Evolutionary conservation across 306 rosid genomes (phyloP).

Genomic region (Acacia crassicarpa): DNA sequence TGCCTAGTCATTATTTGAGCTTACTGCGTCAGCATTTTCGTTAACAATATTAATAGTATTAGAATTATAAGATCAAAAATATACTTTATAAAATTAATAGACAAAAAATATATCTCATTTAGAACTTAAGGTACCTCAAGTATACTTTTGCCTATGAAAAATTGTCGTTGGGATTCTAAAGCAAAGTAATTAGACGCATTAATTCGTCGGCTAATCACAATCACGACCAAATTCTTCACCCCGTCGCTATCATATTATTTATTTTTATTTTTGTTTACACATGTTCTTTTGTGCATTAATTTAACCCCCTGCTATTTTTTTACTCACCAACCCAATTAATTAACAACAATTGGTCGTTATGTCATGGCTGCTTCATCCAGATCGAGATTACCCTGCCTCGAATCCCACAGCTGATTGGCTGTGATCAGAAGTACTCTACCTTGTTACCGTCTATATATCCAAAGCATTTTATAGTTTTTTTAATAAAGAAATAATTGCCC

Average conservation of each 20-base stretch:
- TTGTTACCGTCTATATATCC: too few relatives aligned
- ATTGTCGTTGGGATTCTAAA: neutral
- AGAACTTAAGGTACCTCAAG: too few relatives aligned
- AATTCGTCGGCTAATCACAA: neutral
- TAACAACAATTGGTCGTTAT: neutral
- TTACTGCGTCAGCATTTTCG: fast-evolving
- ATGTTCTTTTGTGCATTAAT: neutral
- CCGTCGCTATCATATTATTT: neutral
- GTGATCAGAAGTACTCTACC: too few relatives aligned
- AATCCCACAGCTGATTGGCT: too few relatives aligned
- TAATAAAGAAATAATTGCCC: too few relatives aligned
- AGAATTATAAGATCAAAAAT: too few relatives aligned
- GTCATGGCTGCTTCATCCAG: neutral
- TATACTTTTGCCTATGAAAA: too few relatives aligned
- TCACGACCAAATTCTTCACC: neutral
- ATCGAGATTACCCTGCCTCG: neutral
- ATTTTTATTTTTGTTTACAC: neutral
- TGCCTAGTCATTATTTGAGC: too few relatives aligned
- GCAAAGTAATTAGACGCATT: neutral
- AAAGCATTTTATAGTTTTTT: neutral
- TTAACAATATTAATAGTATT: too few relatives aligned
- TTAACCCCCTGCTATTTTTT: neutral
- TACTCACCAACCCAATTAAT: neutral
- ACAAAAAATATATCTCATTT: too few relatives aligned
- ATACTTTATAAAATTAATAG: too few relatives aligned